Base-by-base conservation (phyloP, 225 moss, liverwort and hornwort species). In the Climacium dendroides region DNA sequence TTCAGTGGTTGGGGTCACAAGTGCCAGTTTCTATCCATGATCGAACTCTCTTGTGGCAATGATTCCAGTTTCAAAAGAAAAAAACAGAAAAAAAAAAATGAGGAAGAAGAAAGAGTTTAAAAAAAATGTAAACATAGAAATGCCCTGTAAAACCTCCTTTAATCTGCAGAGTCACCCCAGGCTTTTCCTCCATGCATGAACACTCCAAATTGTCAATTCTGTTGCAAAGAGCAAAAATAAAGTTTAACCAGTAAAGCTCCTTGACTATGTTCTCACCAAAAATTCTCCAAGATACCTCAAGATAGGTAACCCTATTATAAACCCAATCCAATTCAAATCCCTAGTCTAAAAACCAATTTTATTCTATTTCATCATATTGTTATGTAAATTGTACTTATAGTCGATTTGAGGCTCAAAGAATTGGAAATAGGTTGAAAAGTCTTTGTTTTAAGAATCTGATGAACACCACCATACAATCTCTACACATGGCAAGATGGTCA, bases 31-130 rank as follows among this genome's bases (percentile, higher is more conserved):
- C 29, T 15, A 26, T 15, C 25, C 43, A 71, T 43, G 39, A 70
- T 70, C 1, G 3, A 16, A 45, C 29, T 6, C 71, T 71, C 16
- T 45, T 30, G 29, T 3, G 1, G 16, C 18, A 18, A 67, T 67
- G 67, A 67, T 37, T 67, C 37, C 67, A 12, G 15, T 29, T 17
- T 10, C 47, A 15, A 13, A 15, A 30, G 2, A 19, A 35, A 10
- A 18, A 63, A 17, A 1, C 5, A 5, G 3, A 20, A 11, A 22
- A 30, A 19, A 5, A 5, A 15, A 4, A n/a, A 35, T 19, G 0
- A 19, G 1, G 2, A 1, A 10, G 11, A n/a, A 11, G 2, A 25
- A 24, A 20, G 20, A 35, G 10, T 37, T 37, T n/a, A n/a, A 4
- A 28, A 5, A 28, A 45, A 29, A 10, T 29, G 6, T 0, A 17